A percentile compares a stretch with the other conserved stretches of the same genome.
These are phyloP conservation scores for Phialophora chinensis DNA, from an alignment of 2,329 filamentous ascomycete species.

Conservation along the genomic window DNA sequence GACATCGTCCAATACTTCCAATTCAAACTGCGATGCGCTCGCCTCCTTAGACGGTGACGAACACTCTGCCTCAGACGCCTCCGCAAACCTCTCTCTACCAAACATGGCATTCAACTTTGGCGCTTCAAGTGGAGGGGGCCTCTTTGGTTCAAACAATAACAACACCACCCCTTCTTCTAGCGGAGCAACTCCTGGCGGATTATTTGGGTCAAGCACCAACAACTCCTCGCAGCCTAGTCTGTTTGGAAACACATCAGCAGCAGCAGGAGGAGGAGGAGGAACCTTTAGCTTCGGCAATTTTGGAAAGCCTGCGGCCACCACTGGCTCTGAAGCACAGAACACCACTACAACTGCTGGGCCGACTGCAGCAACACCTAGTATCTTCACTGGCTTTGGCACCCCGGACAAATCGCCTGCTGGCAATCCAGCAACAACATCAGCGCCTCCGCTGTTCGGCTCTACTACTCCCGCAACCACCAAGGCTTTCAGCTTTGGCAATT, in stretches of 20 bases:
- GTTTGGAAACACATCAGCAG: constrained; percentile 33
- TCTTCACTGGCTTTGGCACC: constrained; percentile 35
- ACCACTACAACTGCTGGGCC: constrained; percentile 18
- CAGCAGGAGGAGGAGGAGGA: constrained; percentile 24
- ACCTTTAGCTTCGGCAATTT: constrained; percentile 30
- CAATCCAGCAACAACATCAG: constrained; percentile 36
- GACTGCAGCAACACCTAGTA: constrained; percentile 24
- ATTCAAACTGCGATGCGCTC: constrained; percentile 23
- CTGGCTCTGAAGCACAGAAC: constrained; percentile 8
- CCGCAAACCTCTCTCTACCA: constrained; percentile 38
- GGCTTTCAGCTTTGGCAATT: constrained; percentile 48
- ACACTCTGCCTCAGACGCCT: not conserved
- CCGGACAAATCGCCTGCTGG: constrained; percentile 29
- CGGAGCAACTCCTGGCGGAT: not conserved
- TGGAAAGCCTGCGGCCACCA: constrained; percentile 10
- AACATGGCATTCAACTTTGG: constrained; percentile 33
- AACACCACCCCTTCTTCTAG: not conserved
- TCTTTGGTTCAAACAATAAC: constrained; percentile 32
- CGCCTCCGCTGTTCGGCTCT: constrained; percentile 47
- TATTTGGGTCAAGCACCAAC: not conserved
- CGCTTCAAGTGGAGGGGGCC: constrained; percentile 25
- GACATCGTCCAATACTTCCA: not conserved
- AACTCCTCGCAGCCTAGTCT: constrained; percentile 18
- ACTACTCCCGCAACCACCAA: constrained; percentile 45
- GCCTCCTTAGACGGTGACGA: constrained; percentile 13